Base-by-base conservation (phyloP, 495 filamentous ascomycete species). In the Neurospora sp. region DNA sequence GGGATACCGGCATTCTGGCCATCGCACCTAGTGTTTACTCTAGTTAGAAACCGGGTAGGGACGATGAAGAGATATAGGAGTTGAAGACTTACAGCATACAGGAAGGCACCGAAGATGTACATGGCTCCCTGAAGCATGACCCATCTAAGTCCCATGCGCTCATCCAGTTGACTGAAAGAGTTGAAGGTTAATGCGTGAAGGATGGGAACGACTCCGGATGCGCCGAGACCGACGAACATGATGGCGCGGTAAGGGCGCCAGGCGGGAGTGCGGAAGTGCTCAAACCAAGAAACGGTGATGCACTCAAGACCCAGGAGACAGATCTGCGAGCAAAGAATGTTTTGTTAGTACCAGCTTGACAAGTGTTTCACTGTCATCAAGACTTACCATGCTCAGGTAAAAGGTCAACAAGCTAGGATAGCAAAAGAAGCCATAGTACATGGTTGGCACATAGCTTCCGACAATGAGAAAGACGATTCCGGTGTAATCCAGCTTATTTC, bases 211-310 rank as follows among this genome's bases (percentile, higher is more conserved):
- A 94, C 83, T 8, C 92, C 94, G 12, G 93, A 97, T 59, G 94
- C 82, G 10, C 96, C 96, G 83, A 98, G 91, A 37, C 87, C 88
- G 47, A 97, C 90, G 80, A 98, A 99, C 93, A 98, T 97, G 71
- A 86, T 83, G 10, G 96, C 94, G 47, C 96, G 89, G 79, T 96
- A 94, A 16, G 93, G 93, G 16, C 95, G 86, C 89, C 90, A 96
- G 27, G 82, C 83, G 6, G 96, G 91, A 0, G 93, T 92, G 42
- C 96, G 88, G 81, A 98, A 97, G 70, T 85, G 85, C 10, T 95
- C 92, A 40, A 92, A 82, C 77, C 94, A 86, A 35, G 91, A 93
- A 12, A 95, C 93, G 39, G 86, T 77, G 9, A 91, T 85, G 73
- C 94, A 97, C 70, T 89, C 90, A 14, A 91, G 74, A 8, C 92